Conservation (phyloP, 495 filamentous ascomycete species). For the Beverwykella pulmonaria region DNA sequence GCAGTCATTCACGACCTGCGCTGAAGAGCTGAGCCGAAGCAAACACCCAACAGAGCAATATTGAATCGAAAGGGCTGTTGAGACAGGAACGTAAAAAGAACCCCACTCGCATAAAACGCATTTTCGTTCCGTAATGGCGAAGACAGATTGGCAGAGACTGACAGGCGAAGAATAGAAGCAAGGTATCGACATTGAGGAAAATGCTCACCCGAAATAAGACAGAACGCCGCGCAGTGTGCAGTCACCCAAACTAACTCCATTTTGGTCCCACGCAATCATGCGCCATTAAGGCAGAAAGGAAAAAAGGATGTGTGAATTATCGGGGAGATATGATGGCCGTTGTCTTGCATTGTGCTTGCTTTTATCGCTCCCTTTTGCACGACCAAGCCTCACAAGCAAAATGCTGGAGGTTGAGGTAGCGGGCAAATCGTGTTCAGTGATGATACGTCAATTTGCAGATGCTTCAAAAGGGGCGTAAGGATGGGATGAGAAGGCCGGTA, state of each 20-base stretch:
- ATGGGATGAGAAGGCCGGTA: neutral
- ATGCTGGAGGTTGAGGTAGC: neutral
- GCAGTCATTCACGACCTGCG: neutral
- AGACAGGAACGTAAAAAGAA: neutral
- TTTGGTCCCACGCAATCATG: constrained; percentile 32
- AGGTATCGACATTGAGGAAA: constrained; percentile 33
- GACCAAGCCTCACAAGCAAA: neutral
- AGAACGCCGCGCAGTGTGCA: constrained; percentile 35
- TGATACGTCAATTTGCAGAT: constrained; percentile 4
- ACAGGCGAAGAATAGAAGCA: constrained; percentile 11
- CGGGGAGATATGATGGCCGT: constrained; percentile 4
- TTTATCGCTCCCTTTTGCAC: constrained; percentile 4
- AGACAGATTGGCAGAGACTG: neutral
- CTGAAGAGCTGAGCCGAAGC: neutral
- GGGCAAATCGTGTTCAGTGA: neutral
- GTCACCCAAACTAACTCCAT: constrained; percentile 27
- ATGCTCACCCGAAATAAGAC: constrained; percentile 24
- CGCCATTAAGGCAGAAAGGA: constrained; percentile 17
- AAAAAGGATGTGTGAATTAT: neutral
- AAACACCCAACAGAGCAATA: neutral
- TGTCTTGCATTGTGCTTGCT: neutral
- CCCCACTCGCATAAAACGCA: neutral
- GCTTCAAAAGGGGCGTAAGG: neutral
- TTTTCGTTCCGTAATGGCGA: neutral
- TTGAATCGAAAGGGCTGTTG: neutral